Evolutionary conservation across 2,329 filamentous ascomycete genomes (phyloP).

Genomic region (Magnaporthiopsis poae): DNA sequence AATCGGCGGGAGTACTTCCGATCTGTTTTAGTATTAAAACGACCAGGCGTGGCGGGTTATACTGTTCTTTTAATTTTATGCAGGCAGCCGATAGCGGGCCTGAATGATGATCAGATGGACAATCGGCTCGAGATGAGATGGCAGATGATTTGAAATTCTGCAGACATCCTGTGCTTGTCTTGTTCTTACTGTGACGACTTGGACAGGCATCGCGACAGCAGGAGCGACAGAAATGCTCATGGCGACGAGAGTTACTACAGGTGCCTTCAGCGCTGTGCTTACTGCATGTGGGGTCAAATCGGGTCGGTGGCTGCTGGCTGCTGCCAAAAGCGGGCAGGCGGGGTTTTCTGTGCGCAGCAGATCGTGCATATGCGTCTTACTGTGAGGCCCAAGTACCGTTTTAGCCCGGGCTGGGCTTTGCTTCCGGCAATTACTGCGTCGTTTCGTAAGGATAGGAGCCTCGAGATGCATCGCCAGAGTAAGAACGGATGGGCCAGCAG

Average conservation of each 20-base stretch:
- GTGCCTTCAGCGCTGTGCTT: not conserved
- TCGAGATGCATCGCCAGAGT: not conserved
- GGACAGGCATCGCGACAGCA: not conserved
- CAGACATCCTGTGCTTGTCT: not conserved
- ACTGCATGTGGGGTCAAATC: not conserved
- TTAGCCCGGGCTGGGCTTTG: no score
- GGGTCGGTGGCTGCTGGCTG: no score
- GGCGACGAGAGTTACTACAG: not conserved
- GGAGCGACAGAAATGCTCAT: not conserved
- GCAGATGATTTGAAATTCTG: not conserved
- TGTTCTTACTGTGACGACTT: not conserved
- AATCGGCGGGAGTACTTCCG: conserved; percentile 1
- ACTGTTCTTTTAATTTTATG: not conserved
- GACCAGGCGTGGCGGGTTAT: not conserved
- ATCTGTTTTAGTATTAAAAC: not conserved
- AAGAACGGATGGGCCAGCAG: not conserved
- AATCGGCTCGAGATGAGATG: not conserved
- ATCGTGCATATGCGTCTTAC: not conserved
- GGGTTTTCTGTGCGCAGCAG: not conserved
- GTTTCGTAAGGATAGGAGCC: no score
- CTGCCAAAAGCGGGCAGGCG: not conserved
- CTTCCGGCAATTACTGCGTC: no score
- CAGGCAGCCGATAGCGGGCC: not conserved
- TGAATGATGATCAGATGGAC: not conserved
- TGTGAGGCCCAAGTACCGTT: no score